Conservation (phyloP, 305 asterid species). For the Solanum chacoense region DNA sequence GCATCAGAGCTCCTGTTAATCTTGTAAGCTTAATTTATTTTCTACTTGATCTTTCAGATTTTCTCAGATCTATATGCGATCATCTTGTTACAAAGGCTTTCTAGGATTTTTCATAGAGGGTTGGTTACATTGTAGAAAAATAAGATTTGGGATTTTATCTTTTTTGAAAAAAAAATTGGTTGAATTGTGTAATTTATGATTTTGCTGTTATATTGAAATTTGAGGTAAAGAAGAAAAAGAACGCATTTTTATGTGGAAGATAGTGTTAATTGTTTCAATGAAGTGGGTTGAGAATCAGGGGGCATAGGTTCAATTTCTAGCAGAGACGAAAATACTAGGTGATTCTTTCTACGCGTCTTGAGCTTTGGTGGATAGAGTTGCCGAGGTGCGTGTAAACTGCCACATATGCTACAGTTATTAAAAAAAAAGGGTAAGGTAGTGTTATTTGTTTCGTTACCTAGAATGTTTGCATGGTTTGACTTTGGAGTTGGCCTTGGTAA, state of each 20-base stretch:
- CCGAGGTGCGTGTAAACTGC: not conserved
- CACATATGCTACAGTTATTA: not conserved
- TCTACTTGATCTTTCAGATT: not conserved
- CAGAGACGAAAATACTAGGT: not conserved
- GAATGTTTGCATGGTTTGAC: not conserved
- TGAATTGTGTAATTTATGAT: not conserved
- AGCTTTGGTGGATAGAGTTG: not conserved
- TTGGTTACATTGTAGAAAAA: not conserved
- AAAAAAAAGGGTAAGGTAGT: not conserved
- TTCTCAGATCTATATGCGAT: slow-evolving; percentile 1
- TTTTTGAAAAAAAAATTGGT: not conserved
- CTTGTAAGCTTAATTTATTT: slow-evolving; percentile 37
- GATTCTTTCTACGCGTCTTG: not conserved
- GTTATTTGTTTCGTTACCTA: not conserved
- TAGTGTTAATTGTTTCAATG: not conserved
- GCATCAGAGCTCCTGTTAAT: slow-evolving; percentile 78
- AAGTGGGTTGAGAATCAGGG: not conserved
- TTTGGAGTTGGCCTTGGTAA: not conserved
- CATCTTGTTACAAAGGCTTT: not conserved
- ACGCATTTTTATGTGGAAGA: not conserved
- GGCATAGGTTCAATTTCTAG: not conserved
- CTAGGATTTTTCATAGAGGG: not conserved
- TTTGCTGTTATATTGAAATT: not conserved
- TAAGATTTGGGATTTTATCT: not conserved
- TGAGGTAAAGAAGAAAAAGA: not conserved